Base-by-base conservation (phyloP, 2,329 filamentous ascomycete species). In the Neoscytalidium dimidiatum region DNA sequence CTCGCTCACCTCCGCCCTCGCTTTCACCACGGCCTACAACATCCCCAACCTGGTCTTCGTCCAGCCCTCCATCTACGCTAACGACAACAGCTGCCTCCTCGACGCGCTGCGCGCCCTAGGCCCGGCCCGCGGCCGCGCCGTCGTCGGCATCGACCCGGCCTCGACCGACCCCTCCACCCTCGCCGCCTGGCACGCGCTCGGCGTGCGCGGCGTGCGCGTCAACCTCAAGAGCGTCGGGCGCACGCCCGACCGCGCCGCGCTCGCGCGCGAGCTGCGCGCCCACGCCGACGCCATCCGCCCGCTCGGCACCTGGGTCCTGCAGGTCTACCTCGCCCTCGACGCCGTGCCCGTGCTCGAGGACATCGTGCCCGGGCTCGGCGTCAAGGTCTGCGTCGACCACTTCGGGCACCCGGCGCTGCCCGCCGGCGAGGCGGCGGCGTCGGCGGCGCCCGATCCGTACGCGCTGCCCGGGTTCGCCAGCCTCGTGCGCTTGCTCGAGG, bases 61-160 rank as follows among this genome's bases (percentile, higher is more conserved):
- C 64, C 87, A 89, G 68, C 85, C 86, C 0, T 88, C 85, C 17
- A 85, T 87, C 60, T 89, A 89, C 71, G 86, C 84, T 26, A 77
- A 79, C 61, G 86, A 89, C 73, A 89, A 90, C 69, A 78, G 81
- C 0, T 88, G 85, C 69, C 75, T 88, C 3, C 78, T 89, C 13
- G 82, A 85, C 48, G 84, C 84, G 0, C 76, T 89, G 13, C 70
- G 73, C 6, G 72, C 71, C 11, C 72, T 89, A 2, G 85, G 85
- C 0, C 79, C 83, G 0, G 71, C 72, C 14, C 78, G 79, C 43
- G 86, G 81, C 7, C 78, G 86, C 49, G 87, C 80, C 2, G 83
- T 89, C 6, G 84, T 89, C 2, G 79, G 81, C 6, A 82, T 89
- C 68, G 83, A 88, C 64, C 83, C 85, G 0, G 17, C 28, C 29